Conservation (phyloP, 345 rosid genomes). For the Melaleuca quinquenervia region DNA sequence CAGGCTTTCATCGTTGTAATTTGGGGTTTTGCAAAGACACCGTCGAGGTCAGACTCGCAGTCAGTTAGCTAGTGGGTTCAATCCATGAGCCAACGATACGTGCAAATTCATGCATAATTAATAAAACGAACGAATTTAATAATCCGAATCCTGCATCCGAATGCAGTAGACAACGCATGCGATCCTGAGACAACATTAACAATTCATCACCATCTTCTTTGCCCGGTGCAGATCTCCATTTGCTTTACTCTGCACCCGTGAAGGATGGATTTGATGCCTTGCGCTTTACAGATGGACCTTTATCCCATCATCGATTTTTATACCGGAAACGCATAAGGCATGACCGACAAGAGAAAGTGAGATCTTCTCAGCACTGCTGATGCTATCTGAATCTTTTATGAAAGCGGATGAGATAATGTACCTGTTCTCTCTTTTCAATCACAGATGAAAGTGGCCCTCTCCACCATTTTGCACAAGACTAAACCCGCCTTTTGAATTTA, state of each 20-base stretch:
- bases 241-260: neutral
- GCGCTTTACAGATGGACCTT: neutral
- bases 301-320: neutral
- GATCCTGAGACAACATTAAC: neutral
- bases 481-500: neutral
- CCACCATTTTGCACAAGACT: neutral
- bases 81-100: neutral
- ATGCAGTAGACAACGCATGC: neutral
- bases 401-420: neutral
- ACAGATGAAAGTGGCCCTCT: neutral
- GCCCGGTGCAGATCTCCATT: neutral
- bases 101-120: too few relatives aligned
- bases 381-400: neutral
- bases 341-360: neutral
- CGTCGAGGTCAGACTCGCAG: neutral
- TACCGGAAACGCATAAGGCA: neutral
- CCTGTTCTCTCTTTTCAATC: neutral
- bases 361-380: neutral
- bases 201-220: neutral
- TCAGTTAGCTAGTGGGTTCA: neutral
- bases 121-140: too few relatives aligned
- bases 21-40: neutral
- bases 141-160: too few relatives aligned
- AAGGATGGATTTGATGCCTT: neutral
- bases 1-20: neutral